These are phyloP conservation scores for Pistacia vera DNA, from an alignment of 345 rosid species.

Conservation along the genomic window DNA sequence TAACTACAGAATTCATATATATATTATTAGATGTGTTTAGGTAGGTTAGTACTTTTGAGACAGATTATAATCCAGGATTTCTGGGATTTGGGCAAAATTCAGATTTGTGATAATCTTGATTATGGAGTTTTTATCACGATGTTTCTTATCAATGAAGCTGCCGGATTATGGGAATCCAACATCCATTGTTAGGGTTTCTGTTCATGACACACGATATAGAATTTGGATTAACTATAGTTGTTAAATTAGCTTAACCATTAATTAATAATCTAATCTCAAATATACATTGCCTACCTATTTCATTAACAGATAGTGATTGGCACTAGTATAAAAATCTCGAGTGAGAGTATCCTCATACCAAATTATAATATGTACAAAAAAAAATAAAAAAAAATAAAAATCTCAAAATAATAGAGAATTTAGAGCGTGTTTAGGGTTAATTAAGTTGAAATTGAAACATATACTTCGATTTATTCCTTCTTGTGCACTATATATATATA, in stretches of 20 bases:
- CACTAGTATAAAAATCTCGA: no score
- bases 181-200: neutral
- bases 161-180: constrained; percentile 7
- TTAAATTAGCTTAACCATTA: neutral
- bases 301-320: neutral
- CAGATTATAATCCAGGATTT: constrained; percentile 20
- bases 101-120: neutral
- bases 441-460: neutral
- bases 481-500: neutral
- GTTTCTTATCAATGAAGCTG: neutral
- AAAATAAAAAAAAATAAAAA: no score
- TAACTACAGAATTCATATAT: neutral
- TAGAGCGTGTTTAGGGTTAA: no score
- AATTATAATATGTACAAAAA: no score
- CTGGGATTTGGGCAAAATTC: constrained; percentile 1
- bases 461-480: neutral
- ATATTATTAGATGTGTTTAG: neutral
- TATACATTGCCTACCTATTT: neutral
- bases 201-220: no score
- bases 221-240: neutral
- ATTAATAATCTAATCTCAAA: neutral
- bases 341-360: no score
- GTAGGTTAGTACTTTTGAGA: constrained; percentile 23
- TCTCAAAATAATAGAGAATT: no score
- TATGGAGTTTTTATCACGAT: neutral